Percentiles rank a stretch among this genome's conserved stretches.
Conservation (phyloP, 1,284 basidiomycete genomes). For the Cryptococcus sp. region DNA sequence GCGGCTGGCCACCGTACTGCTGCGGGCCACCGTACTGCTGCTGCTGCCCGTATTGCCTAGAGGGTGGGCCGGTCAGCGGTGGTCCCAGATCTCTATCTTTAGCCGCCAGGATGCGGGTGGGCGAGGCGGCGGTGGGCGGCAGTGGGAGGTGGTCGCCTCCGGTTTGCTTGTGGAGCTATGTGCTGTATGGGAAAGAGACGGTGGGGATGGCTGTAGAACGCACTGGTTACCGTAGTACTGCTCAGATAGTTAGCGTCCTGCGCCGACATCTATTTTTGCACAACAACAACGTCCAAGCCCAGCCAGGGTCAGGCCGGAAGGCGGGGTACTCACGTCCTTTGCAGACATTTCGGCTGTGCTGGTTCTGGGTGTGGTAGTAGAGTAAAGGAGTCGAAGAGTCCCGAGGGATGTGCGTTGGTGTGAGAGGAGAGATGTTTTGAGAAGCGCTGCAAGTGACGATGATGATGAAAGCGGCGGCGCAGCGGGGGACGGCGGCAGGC, state of each 20-base stretch:
- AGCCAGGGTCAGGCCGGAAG: background rate
- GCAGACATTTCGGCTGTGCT: slow-evolving; percentile 31
- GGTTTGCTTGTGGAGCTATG: background rate
- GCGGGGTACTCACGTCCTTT: slow-evolving; percentile 37
- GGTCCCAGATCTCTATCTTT: background rate
- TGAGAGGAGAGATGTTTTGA: too few species aligned
- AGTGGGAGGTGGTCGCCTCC: background rate
- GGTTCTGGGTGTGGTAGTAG: background rate
- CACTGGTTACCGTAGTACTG: slow-evolving; percentile 37
- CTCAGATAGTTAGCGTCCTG: background rate
- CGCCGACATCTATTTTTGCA: background rate
- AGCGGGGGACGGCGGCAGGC: too few species aligned
- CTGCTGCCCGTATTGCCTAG: slow-evolving; percentile 29
- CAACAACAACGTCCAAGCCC: background rate
- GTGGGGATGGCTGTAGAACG: background rate
- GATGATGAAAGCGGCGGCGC: too few species aligned
- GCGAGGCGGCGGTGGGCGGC: background rate
- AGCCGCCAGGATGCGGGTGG: background rate
- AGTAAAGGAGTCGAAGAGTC: too few species aligned
- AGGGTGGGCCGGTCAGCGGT: slow-evolving; percentile 1
- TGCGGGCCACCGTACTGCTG: slow-evolving; percentile 16
- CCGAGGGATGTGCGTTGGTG: too few species aligned
- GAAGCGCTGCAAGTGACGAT: too few species aligned
- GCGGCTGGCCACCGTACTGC: slow-evolving; percentile 14
- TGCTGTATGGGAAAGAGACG: background rate